These are phyloP conservation scores for Citrus trifoliata DNA, from an alignment of 345 rosid species.

Conservation along the genomic window DNA sequence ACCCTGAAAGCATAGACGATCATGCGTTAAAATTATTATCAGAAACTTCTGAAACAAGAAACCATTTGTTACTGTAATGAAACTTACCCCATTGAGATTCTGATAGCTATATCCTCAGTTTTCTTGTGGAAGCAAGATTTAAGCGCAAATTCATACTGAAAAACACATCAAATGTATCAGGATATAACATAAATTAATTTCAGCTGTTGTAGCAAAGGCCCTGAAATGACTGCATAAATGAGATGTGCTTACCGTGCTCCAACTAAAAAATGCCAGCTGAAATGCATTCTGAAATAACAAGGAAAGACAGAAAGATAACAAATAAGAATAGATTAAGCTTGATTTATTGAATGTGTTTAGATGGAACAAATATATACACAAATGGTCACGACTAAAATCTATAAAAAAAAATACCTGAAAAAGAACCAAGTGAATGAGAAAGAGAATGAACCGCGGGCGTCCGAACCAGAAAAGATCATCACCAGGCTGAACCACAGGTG, in stretches of 20 bases:
- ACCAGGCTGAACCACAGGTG: slow-evolving; percentile 84
- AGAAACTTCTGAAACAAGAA: neutral
- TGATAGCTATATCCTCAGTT: slow-evolving; percentile 51
- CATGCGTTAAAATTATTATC: neutral
- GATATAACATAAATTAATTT: no score
- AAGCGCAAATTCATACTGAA: slow-evolving; percentile 59
- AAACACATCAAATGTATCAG: neutral
- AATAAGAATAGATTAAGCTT: neutral
- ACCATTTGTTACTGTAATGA: neutral
- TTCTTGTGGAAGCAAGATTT: slow-evolving; percentile 56
- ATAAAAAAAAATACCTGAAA: slow-evolving; percentile 56
- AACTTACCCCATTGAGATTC: slow-evolving; percentile 72
- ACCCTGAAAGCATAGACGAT: slow-evolving; percentile 47
- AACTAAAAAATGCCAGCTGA: slow-evolving; percentile 78
- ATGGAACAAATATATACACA: neutral
- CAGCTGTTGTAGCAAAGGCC: neutral
- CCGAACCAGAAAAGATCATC: slow-evolving; percentile 98
- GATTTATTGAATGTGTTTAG: neutral
- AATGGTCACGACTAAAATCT: no score
- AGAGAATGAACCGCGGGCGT: slow-evolving; percentile 76
- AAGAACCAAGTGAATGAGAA: slow-evolving; percentile 81
- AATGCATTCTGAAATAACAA: slow-evolving; percentile 67
- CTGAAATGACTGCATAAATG: neutral
- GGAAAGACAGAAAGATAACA: neutral
- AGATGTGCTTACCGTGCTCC: slow-evolving; percentile 58